phyloP scores from a whole-genome alignment of 192 early-diverging fungal species.

The Umbelopsis vinacea region DNA sequence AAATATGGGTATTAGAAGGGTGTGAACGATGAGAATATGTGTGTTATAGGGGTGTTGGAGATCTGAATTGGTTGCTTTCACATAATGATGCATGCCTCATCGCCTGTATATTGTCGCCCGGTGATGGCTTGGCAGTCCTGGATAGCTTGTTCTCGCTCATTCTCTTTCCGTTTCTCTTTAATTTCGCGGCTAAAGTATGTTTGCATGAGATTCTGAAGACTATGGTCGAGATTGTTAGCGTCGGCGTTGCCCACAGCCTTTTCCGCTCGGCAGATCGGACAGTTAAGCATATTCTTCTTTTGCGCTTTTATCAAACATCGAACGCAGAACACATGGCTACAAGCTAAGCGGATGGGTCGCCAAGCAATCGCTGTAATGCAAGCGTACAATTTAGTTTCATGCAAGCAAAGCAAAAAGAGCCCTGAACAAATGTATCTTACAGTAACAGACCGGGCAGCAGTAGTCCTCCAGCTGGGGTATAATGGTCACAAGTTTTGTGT shows the following conservation, averaged over 20 bases:
- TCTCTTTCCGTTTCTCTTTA: slow-evolving; percentile 70
- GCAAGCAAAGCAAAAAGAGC: neutral
- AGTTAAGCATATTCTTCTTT: slow-evolving; percentile 62
- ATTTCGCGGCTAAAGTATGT: slow-evolving; percentile 82
- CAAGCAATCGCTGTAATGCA: slow-evolving; percentile 62
- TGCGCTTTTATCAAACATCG: slow-evolving; percentile 81
- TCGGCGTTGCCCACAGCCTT: slow-evolving; percentile 65
- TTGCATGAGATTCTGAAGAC: slow-evolving; percentile 72
- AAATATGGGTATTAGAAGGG: too few relatives aligned
- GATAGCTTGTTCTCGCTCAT: slow-evolving; percentile 60
- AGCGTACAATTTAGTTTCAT: neutral
- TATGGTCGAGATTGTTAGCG: slow-evolving; percentile 62
- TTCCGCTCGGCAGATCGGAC: slow-evolving; percentile 73
- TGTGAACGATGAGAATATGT: too few relatives aligned
- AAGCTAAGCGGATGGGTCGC: slow-evolving; percentile 78
- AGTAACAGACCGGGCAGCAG: slow-evolving; percentile 78
- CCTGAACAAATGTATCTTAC: slow-evolving; percentile 38
- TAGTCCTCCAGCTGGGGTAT: slow-evolving; percentile 85
- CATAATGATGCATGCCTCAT: slow-evolving; percentile 11
- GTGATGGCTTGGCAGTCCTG: slow-evolving; percentile 60
- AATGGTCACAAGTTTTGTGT: slow-evolving; percentile 65
- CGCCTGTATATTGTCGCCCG: slow-evolving; percentile 37
- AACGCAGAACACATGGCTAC: slow-evolving; percentile 79
- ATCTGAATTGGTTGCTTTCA: neutral
- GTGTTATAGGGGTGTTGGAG: too few relatives aligned